These are phyloP conservation scores for Solanum etuberosum DNA, from an alignment of 257 asterid genomes.

Conservation along the genomic window DNA sequence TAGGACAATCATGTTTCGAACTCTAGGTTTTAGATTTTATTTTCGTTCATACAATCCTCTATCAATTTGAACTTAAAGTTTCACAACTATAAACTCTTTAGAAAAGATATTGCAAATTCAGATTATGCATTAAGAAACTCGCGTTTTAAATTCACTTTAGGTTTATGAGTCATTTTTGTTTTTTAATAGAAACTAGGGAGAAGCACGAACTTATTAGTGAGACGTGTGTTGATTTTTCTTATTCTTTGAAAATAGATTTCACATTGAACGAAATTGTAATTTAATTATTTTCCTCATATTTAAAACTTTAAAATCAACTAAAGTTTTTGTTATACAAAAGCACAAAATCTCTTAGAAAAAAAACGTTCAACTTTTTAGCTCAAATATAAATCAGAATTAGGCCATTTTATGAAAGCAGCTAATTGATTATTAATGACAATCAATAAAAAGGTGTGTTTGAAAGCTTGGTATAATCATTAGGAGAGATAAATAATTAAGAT, in stretches of 20 bases:
- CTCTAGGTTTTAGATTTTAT: background rate
- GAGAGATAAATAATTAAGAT: background rate
- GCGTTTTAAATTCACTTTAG: background rate
- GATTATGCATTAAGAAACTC: background rate
- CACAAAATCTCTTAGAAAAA: background rate
- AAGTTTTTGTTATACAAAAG: background rate
- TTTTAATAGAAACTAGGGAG: background rate
- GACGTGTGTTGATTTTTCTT: background rate
- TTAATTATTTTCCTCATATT: background rate
- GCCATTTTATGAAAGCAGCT: background rate
- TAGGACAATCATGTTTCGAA: background rate
- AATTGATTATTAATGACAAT: background rate
- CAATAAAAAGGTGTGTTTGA: background rate
- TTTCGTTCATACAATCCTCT: background rate
- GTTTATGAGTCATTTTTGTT: background rate
- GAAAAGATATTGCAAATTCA: background rate
- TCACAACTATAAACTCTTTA: background rate
- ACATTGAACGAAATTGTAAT: background rate
- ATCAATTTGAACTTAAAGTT: background rate
- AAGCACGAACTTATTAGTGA: background rate
- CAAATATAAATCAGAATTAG: background rate
- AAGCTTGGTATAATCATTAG: background rate
- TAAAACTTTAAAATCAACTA: background rate
- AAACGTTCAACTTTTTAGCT: background rate
- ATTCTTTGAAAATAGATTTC: background rate